Evolutionary conservation across 352 stramenopile genomes (phyloP).

Genomic region (Pythium scleroteichum): DNA sequence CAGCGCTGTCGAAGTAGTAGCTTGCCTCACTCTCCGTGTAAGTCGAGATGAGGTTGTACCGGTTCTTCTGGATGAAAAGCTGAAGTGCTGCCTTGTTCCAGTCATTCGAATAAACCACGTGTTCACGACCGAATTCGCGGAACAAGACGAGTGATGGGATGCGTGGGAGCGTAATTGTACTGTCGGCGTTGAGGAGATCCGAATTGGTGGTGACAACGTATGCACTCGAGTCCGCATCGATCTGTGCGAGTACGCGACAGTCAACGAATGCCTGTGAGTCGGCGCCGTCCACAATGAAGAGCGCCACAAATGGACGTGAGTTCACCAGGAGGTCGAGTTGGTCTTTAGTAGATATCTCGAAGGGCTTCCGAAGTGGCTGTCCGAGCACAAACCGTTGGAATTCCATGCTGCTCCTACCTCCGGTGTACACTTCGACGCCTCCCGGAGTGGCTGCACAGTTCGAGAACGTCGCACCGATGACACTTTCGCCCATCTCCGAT

Average conservation of each 20-base stretch:
- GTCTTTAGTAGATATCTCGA: constrained; percentile 12
- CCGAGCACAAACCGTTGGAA: constrained; percentile 41
- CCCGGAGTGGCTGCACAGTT: constrained; percentile 25
- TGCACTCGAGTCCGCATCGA: constrained; percentile 22
- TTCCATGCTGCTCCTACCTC: constrained; percentile 38
- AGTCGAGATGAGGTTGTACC: constrained; percentile 36
- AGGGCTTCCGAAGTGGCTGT: constrained; percentile 27
- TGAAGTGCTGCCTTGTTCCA: constrained; percentile 34
- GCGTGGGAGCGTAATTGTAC: neutral
- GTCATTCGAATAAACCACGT: constrained; percentile 15
- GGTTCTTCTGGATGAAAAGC: constrained; percentile 34
- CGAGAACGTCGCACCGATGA: constrained; percentile 7
- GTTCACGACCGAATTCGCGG: constrained; percentile 33
- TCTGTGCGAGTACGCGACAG: constrained; percentile 33
- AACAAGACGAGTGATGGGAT: constrained; percentile 35
- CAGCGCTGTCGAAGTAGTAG: constrained; percentile 35
- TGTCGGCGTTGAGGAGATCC: constrained; percentile 2
- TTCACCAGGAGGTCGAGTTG: constrained; percentile 26
- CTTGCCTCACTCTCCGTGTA: constrained; percentile 26
- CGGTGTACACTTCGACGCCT: constrained; percentile 32
- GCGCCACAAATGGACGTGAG: constrained; percentile 30
- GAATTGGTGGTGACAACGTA: constrained; percentile 31
- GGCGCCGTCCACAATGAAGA: constrained; percentile 35
- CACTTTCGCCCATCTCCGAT: neutral
- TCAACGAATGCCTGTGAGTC: constrained; percentile 41